phyloP scores from a whole-genome alignment of 768 basidiomycete genomes.

The Lactifluus subvellereus region DNA sequence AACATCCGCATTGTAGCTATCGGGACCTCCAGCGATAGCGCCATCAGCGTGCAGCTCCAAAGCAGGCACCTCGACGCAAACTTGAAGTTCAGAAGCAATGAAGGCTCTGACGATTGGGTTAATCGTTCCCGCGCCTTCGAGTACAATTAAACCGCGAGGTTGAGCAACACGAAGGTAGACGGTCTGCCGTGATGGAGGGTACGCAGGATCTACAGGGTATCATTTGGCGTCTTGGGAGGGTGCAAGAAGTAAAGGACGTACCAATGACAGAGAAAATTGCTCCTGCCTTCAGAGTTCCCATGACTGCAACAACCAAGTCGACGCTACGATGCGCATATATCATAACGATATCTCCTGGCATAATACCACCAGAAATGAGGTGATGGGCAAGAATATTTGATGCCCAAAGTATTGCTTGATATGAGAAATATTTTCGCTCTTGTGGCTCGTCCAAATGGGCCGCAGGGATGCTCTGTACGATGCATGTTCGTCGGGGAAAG shows the following conservation, averaged over 20 bases:
- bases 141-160: constrained; percentile 84
- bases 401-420: constrained; percentile 74
- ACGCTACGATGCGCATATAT: constrained; percentile 95
- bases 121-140: constrained; percentile 85
- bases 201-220: constrained; percentile 74
- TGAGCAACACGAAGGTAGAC: constrained; percentile 91
- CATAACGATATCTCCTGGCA: constrained; percentile 96
- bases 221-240: constrained; percentile 5
- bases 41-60: constrained; percentile 68
- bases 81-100: constrained; percentile 67
- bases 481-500: constrained; percentile 80
- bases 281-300: constrained; percentile 94
- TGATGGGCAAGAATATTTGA: constrained; percentile 89
- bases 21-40: constrained; percentile 56
- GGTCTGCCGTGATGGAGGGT: constrained; percentile 87
- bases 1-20: constrained; percentile 46
- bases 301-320: constrained; percentile 93
- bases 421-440: constrained; percentile 61
- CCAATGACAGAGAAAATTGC: constrained; percentile 97
- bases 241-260: constrained; percentile 34
- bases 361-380: constrained; percentile 75
- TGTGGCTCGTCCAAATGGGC: constrained; percentile 37
- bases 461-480: constrained; percentile 69
- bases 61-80: constrained; percentile 88
- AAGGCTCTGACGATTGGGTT: constrained; percentile 78